Base-by-base conservation (phyloP, 352 stramenopile genomes). In the Saprolegnia diclina region DNA sequence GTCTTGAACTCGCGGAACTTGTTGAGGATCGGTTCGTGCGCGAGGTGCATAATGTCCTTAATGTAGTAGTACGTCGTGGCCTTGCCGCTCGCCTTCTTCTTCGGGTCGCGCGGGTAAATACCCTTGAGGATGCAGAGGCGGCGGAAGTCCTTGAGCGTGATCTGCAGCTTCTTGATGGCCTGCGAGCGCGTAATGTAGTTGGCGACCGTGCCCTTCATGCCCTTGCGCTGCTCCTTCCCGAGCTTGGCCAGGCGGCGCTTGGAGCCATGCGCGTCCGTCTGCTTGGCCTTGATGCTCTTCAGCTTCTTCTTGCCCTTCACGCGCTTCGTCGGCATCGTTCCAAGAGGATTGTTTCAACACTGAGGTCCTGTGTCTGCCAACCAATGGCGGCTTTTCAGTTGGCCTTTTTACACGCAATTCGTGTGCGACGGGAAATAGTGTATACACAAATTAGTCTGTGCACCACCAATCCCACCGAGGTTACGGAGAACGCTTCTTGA, bases 21-120 rank as follows among this genome's bases (percentile, higher is more conserved):
- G 11, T 99, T 78, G 13, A 99, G 80, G 26, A 99, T 80, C 0
- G 97, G 97, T 75, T 99, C 97, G 76, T 99, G 96, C 1, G 93
- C 85, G 65, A 99, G 79, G 71, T 96, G 98, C 78, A 91, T 90
- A 54, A 99, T 89, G 79, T 99, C 97, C 79, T 99, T 99, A 63
- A 99, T 85, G 79, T 99, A 98, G 80, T 99, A 99, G 77, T 99
- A 99, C 37, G 96, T 97, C 83, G 99, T 98, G 65, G 98, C 94
- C 73, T 97, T 98, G 70, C 96, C 96, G 64, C 88, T 90, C 4
- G 79, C 77, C 19, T 77, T 67, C 69, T 98, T 95, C 70, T 95
- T 92, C 21, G 97, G 97, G 70, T 99, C 94, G 57, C 97, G 85
- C 22, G 97, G 97, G 82, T 99, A 99, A 44, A 99, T 96, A 45